These are phyloP conservation scores for Ascochyta clinopodiicola DNA, from an alignment of 2,329 filamentous ascomycete species.

Conservation along the genomic window DNA sequence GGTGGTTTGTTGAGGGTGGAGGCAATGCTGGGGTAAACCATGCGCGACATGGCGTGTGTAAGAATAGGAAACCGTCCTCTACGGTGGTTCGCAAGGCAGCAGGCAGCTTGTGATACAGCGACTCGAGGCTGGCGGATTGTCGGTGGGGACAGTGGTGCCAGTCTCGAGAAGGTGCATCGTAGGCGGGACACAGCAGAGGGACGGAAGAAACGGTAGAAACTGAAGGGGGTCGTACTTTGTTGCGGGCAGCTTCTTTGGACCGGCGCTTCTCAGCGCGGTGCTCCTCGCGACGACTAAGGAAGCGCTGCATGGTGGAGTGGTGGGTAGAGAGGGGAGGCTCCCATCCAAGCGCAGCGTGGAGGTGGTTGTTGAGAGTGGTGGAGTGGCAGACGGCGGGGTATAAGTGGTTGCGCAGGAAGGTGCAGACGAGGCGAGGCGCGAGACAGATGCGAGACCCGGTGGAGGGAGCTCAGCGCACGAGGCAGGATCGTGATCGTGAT, in stretches of 20 bases:
- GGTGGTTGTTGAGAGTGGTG: constrained; percentile 8
- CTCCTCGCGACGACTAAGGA: constrained; percentile 74
- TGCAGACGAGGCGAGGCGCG: constrained; percentile 19
- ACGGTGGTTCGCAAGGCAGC: constrained; percentile 23
- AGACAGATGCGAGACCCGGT: constrained; percentile 6
- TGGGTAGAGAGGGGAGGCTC: constrained; percentile 1
- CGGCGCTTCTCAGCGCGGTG: constrained; percentile 45
- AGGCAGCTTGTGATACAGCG: constrained; percentile 35
- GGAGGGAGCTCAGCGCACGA: neutral
- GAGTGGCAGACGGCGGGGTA: constrained; percentile 22
- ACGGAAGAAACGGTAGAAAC: constrained; percentile 25
- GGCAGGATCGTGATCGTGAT: neutral
- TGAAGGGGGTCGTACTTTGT: constrained; percentile 42
- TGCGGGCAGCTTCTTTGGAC: constrained; percentile 37
- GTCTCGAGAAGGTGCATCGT: constrained; percentile 14
- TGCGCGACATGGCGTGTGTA: constrained; percentile 26
- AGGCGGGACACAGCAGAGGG: constrained; percentile 19
- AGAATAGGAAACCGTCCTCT: constrained; percentile 26
- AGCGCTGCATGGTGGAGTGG: constrained; percentile 60
- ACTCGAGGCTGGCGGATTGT: constrained; percentile 26
- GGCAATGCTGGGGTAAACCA: constrained; percentile 16
- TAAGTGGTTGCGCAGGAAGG: constrained; percentile 14
- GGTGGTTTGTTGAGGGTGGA: constrained; percentile 19
- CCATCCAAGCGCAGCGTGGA: constrained; percentile 20
- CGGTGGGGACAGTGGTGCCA: constrained; percentile 12